Base-by-base conservation (phyloP, 306 rosid species). In the Clitoria ternatea region DNA sequence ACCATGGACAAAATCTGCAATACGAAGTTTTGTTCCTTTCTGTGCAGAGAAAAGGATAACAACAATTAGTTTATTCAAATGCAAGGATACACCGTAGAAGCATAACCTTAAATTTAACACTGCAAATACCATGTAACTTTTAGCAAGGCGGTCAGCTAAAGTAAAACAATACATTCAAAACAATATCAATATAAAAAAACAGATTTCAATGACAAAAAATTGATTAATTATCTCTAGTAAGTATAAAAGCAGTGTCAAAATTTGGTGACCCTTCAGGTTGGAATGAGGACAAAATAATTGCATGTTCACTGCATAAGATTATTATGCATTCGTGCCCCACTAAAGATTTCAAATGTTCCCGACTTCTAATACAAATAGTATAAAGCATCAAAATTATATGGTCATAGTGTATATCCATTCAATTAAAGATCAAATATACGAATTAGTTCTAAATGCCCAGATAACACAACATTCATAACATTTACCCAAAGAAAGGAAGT, bases 1-100 rank as follows among this genome's bases (percentile, higher is more conserved):
- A 15, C 98, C 98, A 60, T 90, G 98, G 75, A 93, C 98, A 76
- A 93, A 93, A 84, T 83, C 93, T 74, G 98, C 96, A 73, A 90
- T 77, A 14, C 85, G 87, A 59, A 93, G 97, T 73, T 90, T 93
- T 61, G 88, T 76, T 53, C 82, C 90, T 8, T 88, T 83, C 98
- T 93, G 64, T 17, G 77, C n/a, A 22, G n/a, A 32, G 40, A 45
- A 55, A 32, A 54, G 59, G 44, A 44, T 69, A 37, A 73, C 24
- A 39, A 52, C 1, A 70, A 20, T 56, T 62, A 33, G 50, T 23
- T 37, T n/a, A 72, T 14, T 42, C 47, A 50, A 14, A 49, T 67
- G 32, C 47, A 6, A 33, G 10, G 8, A 61, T 8, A 74, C 14
- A 23, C 49, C 17, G 3, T 61, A 71, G 37, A 80, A 17, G 40